Evolutionary conservation across 1,139 yeast species (phyloP).

Genomic region (Blastobotrys petasosporus): DNA sequence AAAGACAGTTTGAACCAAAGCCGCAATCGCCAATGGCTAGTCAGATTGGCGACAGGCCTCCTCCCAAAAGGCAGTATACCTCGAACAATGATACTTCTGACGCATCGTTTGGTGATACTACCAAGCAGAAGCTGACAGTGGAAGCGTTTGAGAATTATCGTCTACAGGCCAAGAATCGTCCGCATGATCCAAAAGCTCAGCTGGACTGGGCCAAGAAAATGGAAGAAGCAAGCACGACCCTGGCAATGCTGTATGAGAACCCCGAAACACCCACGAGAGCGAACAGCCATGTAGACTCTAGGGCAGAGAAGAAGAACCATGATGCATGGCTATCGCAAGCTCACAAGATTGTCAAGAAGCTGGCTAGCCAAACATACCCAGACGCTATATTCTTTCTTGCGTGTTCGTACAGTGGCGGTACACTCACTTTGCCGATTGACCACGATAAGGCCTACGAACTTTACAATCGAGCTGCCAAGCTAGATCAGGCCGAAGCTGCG

Average conservation of each 20-base stretch:
- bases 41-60: constrained; percentile 19
- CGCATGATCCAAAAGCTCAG: constrained; percentile 31
- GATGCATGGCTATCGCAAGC: constrained; percentile 53
- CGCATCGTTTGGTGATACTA: constrained; percentile 10
- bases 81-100: constrained; percentile 13
- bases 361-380: constrained; percentile 40
- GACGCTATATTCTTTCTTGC: constrained; percentile 55
- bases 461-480: constrained; percentile 52
- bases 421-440: constrained; percentile 48
- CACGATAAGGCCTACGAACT: constrained; percentile 54
- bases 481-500: constrained; percentile 51
- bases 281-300: constrained; percentile 32
- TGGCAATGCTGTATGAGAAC: constrained; percentile 30
- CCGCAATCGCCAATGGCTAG: constrained; percentile 4
- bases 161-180: constrained; percentile 26
- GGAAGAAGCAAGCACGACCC: constrained; percentile 31
- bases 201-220: constrained; percentile 36
- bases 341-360: constrained; percentile 49
- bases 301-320: constrained; percentile 45
- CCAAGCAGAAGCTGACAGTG: constrained; percentile 23
- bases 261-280: constrained; percentile 28
- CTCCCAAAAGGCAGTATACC: constrained; percentile 26
- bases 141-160: constrained; percentile 30
- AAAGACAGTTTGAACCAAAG: not conserved
- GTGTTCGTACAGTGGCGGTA: constrained; percentile 53